These are phyloP conservation scores for Sesbania bispinosa DNA, from an alignment of 306 rosid genomes.

Conservation along the genomic window DNA sequence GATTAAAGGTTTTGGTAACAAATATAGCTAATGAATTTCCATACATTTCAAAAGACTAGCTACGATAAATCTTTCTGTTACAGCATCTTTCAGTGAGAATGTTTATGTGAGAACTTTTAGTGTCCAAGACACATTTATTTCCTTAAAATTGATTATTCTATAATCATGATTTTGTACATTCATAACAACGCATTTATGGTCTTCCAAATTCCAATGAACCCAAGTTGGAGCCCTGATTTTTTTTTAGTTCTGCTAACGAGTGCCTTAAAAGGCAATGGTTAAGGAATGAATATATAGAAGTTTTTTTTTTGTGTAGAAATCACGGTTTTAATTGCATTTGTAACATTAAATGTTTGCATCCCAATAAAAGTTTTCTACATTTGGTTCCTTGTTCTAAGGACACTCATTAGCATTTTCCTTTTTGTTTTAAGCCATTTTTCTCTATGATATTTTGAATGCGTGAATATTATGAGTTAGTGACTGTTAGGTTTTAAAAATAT, in stretches of 20 bases:
- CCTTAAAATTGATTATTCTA: neutral
- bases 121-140: neutral
- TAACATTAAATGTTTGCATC: too few relatives aligned
- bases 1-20: neutral
- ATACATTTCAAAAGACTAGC: neutral
- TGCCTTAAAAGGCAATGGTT: too few relatives aligned
- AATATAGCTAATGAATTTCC: neutral
- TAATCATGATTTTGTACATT: neutral
- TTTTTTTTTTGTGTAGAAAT: too few relatives aligned
- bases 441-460: neutral
- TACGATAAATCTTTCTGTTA: neutral
- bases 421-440: constrained; percentile 1
- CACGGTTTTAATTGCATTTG: too few relatives aligned
- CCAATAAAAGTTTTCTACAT: too few relatives aligned
- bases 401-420: too few relatives aligned
- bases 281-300: too few relatives aligned
- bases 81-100: neutral
- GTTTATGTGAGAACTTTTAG: neutral
- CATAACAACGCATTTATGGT: neutral
- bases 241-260: too few relatives aligned
- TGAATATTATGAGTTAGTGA: constrained; percentile 1
- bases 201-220: neutral
- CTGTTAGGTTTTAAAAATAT: neutral
- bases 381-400: too few relatives aligned
- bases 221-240: too few relatives aligned